Percentiles rank a stretch among this genome's conserved stretches.
These are phyloP conservation scores for Yamadazyma endophytica DNA, from an alignment of 805 yeast species.

Conservation along the genomic window DNA sequence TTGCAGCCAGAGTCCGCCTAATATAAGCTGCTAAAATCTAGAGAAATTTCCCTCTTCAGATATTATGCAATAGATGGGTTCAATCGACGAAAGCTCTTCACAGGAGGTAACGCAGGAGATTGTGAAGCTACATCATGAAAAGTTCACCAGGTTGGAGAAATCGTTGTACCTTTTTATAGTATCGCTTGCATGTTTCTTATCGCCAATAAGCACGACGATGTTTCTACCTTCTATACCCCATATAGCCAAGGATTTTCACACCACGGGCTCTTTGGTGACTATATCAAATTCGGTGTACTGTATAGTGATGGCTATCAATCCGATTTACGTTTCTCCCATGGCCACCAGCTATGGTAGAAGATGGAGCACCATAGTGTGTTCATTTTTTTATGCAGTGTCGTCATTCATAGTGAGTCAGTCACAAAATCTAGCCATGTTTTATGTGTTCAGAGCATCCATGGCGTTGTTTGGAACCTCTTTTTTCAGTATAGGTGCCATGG, in stretches of 20 bases:
- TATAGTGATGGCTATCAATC: conserved; percentile 48
- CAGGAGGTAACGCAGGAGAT: no score
- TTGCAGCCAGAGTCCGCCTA: no score
- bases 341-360: conserved; percentile 48
- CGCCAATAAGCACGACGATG: conserved; percentile 41
- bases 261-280: conserved; percentile 44
- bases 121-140: no score
- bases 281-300: conserved; percentile 47
- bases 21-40: no score
- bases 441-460: conserved; percentile 42
- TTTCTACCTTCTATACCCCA: conserved; percentile 48
- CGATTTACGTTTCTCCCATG: conserved; percentile 44
- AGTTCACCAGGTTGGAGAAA: background rate
- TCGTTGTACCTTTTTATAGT: conserved; percentile 11
- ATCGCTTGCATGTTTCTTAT: conserved; percentile 28
- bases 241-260: conserved; percentile 41
- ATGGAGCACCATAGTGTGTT: conserved; percentile 36
- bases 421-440: conserved; percentile 48
- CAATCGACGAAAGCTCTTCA: no score
- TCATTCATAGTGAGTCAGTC: conserved; percentile 37
- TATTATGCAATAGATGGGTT: no score
- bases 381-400: conserved; percentile 18
- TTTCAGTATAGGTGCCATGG: conserved; percentile 47
- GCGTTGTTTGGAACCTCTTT: conserved; percentile 53
- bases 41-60: no score